Base-by-base conservation (phyloP, 768 basidiomycete species). In the Rhodotorula sphaerocarpa region DNA sequence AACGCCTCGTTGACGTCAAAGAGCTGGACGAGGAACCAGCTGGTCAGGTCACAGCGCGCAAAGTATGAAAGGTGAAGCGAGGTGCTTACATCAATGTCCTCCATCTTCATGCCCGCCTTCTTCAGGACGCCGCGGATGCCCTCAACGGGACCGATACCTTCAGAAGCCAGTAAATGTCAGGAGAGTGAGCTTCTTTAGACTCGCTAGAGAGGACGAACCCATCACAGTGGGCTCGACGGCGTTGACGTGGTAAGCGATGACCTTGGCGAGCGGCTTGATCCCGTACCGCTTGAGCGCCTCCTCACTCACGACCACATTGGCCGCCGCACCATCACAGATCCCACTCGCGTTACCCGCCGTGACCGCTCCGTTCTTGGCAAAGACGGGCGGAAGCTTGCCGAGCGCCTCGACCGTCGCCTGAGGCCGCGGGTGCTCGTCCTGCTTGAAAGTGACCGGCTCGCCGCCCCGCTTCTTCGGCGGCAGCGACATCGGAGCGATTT, bases 191-290 rank as follows among this genome's bases (percentile, higher is more conserved):
- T n/a, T n/a, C 36, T 39, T 39, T 39, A 16, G 9, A 39, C 3
- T 47, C 11, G 36, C 30, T 15, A 39, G 44, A 34, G 15, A 10
- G 0, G n/a, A 45, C 66, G 41, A 16, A 68, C 66, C 77, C 77
- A 78, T 78, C 52, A 76, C 72, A 48, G 72, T 75, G 33, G 77
- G 77, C 59, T 76, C 76, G 48, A 76, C 76, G 15, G 76, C 77
- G 41, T 72, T 72, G 66, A 77, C 74, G 48, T 75, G 74, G 63
- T 75, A 77, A n/a, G 67, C 66, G 21, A 77, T 70, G 23, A 78
- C 69, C 59, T 71, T 72, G 20, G 75, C 76, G 47, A 77, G 64
- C 20, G 77, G 77, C 64, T 74, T 75, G 20, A 77, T 69, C 3
- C 73, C 73, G 56, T 72, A 75, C 50, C 70, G 61, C 59, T 70